Percentiles rank a stretch among this genome's conserved stretches.
These are phyloP conservation scores for Haplosporangium sp. DNA, from an alignment of 371 early-diverging fungal species.

Conservation along the genomic window DNA sequence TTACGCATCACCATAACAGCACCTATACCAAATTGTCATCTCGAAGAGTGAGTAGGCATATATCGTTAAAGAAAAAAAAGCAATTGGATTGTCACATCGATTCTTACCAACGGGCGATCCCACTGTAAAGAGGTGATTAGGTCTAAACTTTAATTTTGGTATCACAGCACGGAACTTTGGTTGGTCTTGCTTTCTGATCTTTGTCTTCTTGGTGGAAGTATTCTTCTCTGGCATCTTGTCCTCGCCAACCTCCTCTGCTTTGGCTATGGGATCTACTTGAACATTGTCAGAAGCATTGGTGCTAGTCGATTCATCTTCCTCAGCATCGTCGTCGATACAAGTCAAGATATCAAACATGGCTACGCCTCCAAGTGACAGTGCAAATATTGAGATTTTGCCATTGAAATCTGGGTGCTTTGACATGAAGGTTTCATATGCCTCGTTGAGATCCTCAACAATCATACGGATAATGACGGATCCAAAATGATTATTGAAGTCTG, in stretches of 20 bases:
- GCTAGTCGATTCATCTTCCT: slow-evolving; percentile 15
- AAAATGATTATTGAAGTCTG: slow-evolving; percentile 64
- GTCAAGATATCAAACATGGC: slow-evolving; percentile 70
- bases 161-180: slow-evolving; percentile 28
- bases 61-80: neutral
- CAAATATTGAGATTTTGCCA: slow-evolving; percentile 70
- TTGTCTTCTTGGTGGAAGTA: neutral
- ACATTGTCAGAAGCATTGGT: neutral
- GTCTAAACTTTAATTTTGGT: slow-evolving; percentile 56
- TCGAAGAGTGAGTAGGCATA: slow-evolving; percentile 23
- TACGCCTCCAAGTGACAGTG: slow-evolving; percentile 75
- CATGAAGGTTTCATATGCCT: slow-evolving; percentile 61
- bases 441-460: slow-evolving; percentile 67
- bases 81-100: neutral
- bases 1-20: slow-evolving; percentile 74
- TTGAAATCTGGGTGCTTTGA: slow-evolving; percentile 65
- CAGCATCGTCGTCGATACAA: slow-evolving; percentile 58
- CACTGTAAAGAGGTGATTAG: slow-evolving; percentile 65
- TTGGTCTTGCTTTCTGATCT: slow-evolving; percentile 32
- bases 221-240: neutral
- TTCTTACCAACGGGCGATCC: slow-evolving; percentile 65
- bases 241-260: neutral
- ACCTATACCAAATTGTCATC: slow-evolving; percentile 50
- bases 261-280: neutral
- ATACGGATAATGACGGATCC: slow-evolving; percentile 65